Evolutionary conservation across 441 rosid species (phyloP), one percentile per base, ranked within the genome.

Genomic region (Adansonia madagascariensis): DNA sequence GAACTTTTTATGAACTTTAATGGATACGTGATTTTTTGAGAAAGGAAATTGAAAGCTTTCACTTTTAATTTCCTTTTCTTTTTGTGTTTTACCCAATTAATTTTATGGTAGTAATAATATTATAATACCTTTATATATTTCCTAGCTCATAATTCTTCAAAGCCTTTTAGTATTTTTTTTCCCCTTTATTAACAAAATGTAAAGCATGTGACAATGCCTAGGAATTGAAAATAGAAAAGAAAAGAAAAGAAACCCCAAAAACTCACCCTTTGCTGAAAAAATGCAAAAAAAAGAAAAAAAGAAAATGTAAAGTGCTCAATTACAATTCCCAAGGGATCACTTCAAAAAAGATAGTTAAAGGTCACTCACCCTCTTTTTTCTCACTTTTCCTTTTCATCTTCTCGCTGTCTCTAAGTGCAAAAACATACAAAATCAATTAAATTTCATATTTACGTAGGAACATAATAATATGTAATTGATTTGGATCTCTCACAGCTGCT

Each of bases 371-470:
- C 43, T 46, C 56, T 53, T 75, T 57, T 60, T 12, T 69, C n/a
- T 56, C 53, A 49, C 20, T 70, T 35, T 74, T 31, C 53, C 62
- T 61, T 56, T 27, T 8, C 56, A 47, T 57, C 60, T 49, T 77
- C 76, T 47, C 49, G 50, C 74, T 56, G 69, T 55, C 74, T 61
- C 64, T 69, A 41, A 24, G 77, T 14, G 70, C 60, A 76, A 27
- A 31, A 85, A 68, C 83, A 85, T 74, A 78, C 67, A 73, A 84
- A 86, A 82, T 83, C 87, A 88, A 83, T 85, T 79, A 78, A 89
- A 82, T 83, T 83, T 82, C 77, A 81, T 87, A 86, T 85, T 84
- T 85, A 87, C 91, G 81, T 84, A 82, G 88, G 84, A 86, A 84
- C 80, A 87, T 75, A 72, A 87, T 75, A 72, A 79, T 77, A 84